Percentiles rank a stretch among this genome's conserved stretches.
Evolutionary conservation across 176 grass and related monocot genomes (phyloP).

Genomic region (Triticum timopheevii): DNA sequence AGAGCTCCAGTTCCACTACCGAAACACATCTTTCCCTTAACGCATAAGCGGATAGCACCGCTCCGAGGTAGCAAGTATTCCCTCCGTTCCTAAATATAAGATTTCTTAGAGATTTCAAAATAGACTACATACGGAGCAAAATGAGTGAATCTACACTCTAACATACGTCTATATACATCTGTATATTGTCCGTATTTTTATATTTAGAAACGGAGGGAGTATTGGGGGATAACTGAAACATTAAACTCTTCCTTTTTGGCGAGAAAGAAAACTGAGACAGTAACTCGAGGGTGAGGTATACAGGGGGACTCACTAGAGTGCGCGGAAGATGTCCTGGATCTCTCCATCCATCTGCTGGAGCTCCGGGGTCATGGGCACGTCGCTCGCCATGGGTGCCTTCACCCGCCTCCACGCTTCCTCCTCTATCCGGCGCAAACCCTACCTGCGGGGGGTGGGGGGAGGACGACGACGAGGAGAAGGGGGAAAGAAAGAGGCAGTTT

Average conservation of each 20-base stretch:
- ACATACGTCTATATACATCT: too few relatives aligned
- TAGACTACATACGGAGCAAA: too few relatives aligned
- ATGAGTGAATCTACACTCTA: too few relatives aligned
- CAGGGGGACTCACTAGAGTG: conserved; percentile 61
- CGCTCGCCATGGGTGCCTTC: conserved; percentile 50
- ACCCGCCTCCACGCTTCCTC: not conserved
- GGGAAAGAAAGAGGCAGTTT: not conserved
- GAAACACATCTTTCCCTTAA: too few relatives aligned
- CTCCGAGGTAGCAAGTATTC: too few relatives aligned
- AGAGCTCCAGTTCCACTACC: not conserved
- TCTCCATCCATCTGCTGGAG: conserved; percentile 93
- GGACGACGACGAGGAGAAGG: not conserved
- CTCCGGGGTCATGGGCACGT: conserved; percentile 78
- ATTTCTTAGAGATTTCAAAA: too few relatives aligned
- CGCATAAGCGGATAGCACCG: not conserved
- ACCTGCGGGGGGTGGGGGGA: not conserved
- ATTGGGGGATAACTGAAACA: not conserved
- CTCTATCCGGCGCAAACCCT: not conserved
- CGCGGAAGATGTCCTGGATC: conserved; percentile 96
- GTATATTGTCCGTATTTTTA: too few relatives aligned
- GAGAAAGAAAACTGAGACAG: not conserved
- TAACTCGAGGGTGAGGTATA: not conserved
- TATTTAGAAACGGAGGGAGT: too few relatives aligned
- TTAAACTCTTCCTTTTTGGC: too few relatives aligned
- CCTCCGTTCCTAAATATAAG: too few relatives aligned